Evolutionary conservation across 495 filamentous ascomycete genomes (phyloP).

Genomic region (Tuber melanosporum): DNA sequence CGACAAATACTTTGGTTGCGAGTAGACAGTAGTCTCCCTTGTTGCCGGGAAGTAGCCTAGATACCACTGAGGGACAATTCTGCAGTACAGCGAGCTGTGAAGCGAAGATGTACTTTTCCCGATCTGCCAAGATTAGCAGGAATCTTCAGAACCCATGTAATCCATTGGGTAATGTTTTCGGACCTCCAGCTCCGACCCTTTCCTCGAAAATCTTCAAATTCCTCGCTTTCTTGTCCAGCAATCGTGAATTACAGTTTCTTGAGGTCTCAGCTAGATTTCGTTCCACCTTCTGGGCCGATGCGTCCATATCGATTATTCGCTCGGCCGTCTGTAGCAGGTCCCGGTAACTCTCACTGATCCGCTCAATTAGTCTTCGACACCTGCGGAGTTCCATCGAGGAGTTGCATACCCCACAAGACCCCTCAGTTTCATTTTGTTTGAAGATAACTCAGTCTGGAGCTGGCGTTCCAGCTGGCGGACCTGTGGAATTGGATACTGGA

Average conservation of each 20-base stretch:
- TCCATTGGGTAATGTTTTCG: conserved; percentile 31
- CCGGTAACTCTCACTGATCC: conserved; percentile 69
- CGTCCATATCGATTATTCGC: conserved; percentile 81
- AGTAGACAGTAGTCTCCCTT: conserved; percentile 56
- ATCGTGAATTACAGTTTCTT: conserved; percentile 64
- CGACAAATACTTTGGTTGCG: conserved; percentile 72
- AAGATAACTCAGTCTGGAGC: conserved; percentile 55
- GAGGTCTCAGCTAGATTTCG: conserved; percentile 63
- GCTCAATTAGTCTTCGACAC: not conserved
- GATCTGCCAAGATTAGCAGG: conserved; percentile 47
- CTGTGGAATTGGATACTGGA: conserved; percentile 49
- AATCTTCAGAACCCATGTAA: conserved; percentile 38
- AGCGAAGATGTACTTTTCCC: conserved; percentile 52
- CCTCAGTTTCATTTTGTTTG: conserved; percentile 81
- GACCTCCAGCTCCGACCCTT: conserved; percentile 48
- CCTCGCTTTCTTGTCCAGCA: conserved; percentile 60
- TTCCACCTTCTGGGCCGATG: conserved; percentile 67
- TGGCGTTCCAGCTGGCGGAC: conserved; percentile 55
- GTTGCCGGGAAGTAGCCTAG: conserved; percentile 53
- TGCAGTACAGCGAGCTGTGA: conserved; percentile 60
- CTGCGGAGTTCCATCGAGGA: not conserved
- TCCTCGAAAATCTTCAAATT: conserved; percentile 58
- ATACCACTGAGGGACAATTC: conserved; percentile 52
- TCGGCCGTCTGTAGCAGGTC: conserved; percentile 89
- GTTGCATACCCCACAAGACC: conserved; percentile 74